A percentile compares a stretch with the other conserved stretches of the same genome.
Conservation (phyloP, 805 yeast species). For the Pachysolen tannophilus region DNA sequence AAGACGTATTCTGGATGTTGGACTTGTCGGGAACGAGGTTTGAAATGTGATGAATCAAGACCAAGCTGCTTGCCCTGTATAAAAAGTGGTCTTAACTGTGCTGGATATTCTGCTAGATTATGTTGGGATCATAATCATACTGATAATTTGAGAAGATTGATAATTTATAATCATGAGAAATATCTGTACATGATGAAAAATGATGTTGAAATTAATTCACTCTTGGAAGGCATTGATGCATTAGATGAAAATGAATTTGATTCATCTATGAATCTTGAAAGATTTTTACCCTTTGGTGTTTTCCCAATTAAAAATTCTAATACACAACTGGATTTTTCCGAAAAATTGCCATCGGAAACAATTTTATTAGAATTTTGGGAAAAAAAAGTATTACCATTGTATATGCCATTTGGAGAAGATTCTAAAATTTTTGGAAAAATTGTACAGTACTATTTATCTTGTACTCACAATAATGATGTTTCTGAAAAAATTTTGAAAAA, state of each 20-base stretch:
- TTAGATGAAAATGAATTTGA: slow-evolving; percentile 20
- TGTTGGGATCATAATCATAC: slow-evolving; percentile 41
- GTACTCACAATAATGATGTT: too few relatives aligned
- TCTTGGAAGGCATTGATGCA: slow-evolving; percentile 13
- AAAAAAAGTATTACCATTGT: too few relatives aligned
- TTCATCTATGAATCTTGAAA: slow-evolving; percentile 14
- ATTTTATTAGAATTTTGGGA: too few relatives aligned
- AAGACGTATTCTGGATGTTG: slow-evolving; percentile 87
- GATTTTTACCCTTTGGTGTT: slow-evolving; percentile 17
- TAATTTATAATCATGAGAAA: slow-evolving; percentile 5
- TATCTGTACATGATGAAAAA: background rate
- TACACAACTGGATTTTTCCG: too few relatives aligned
- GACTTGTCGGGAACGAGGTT: slow-evolving; percentile 78
- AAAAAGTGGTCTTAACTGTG: slow-evolving; percentile 61
- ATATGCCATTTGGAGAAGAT: too few relatives aligned
- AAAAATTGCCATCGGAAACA: too few relatives aligned
- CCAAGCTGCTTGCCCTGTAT: slow-evolving; percentile 71
- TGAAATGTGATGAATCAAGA: slow-evolving; percentile 66
- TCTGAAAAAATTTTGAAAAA: too few relatives aligned
- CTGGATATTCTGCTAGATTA: slow-evolving; percentile 76
- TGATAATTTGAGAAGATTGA: slow-evolving; percentile 8
- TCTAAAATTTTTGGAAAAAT: too few relatives aligned
- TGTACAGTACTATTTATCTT: too few relatives aligned
- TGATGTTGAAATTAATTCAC: background rate
- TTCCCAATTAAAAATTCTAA: too few relatives aligned